Conservation (phyloP, 106 monocot genomes). For the Xerophyta viscosa region DNA sequence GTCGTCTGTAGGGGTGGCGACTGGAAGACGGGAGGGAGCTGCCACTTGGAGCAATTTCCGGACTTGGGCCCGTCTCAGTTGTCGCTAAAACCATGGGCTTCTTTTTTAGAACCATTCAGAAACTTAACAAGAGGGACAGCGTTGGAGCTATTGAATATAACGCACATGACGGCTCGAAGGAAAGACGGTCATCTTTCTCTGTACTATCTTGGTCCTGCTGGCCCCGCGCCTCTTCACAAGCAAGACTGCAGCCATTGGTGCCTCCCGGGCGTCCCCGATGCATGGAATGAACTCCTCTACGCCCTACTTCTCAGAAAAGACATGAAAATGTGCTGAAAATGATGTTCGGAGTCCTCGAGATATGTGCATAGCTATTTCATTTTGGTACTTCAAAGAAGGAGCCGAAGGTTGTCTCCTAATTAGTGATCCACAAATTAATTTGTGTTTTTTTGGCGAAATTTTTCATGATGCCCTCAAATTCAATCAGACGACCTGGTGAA, state of each 20-base stretch:
- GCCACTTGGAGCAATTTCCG: conserved; percentile 33
- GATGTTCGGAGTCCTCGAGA: no score
- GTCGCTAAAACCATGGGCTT: conserved; percentile 27
- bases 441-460: no score
- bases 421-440: no score
- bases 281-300: conserved; percentile 46
- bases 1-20: conserved; percentile 25
- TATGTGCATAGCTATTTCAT: no score
- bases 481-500: no score
- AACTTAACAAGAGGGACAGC: neutral
- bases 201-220: conserved; percentile 24
- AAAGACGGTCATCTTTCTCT: conserved; percentile 45
- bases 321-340: no score
- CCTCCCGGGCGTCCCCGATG: conserved; percentile 40
- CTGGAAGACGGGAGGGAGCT: conserved; percentile 42
- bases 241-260: conserved; percentile 61
- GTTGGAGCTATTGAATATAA: conserved; percentile 18
- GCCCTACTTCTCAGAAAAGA: conserved; percentile 9
- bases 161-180: conserved; percentile 28
- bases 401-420: no score
- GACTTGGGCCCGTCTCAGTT: conserved; percentile 6
- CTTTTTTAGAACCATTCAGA: conserved; percentile 27
- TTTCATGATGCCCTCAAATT: no score
- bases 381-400: no score
- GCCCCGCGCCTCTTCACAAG: conserved; percentile 21